These are phyloP conservation scores for Lomentospora prolificans DNA, from an alignment of 2,329 filamentous ascomycete species.

Conservation along the genomic window DNA sequence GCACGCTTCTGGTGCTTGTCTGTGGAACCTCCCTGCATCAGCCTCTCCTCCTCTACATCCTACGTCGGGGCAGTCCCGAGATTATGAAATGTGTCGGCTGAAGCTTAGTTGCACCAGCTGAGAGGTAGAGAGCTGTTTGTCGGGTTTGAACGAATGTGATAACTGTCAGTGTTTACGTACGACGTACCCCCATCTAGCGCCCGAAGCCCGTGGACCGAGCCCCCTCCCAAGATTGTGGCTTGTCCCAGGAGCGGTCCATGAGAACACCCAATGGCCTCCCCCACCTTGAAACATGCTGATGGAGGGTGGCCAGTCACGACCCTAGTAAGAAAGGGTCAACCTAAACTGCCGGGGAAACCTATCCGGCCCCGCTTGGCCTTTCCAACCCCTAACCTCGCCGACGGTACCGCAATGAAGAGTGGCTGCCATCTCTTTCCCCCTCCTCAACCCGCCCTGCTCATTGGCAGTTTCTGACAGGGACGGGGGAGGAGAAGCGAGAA, in stretches of 20 bases:
- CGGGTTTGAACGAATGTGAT: not conserved
- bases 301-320: not conserved
- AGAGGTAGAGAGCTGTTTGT: too few species aligned
- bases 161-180: conserved; percentile 1
- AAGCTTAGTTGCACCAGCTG: too few species aligned
- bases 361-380: not conserved
- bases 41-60: not conserved
- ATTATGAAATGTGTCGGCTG: not conserved
- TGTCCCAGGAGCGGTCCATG: not conserved
- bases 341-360: not conserved
- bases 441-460: not conserved
- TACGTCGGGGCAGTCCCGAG: not conserved
- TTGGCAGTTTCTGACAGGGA: not conserved
- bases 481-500: not conserved
- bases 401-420: not conserved
- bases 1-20: too few species aligned
- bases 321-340: not conserved
- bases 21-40: not conserved
- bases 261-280: not conserved
- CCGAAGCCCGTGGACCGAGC: not conserved
- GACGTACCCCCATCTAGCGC: not conserved
- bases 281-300: not conserved
- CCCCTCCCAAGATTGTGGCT: not conserved
- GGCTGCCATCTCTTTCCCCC: not conserved
- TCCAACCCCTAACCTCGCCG: not conserved